Conservation (phyloP, 805 yeast species). For the Cyberlindnera misumaiensis region DNA sequence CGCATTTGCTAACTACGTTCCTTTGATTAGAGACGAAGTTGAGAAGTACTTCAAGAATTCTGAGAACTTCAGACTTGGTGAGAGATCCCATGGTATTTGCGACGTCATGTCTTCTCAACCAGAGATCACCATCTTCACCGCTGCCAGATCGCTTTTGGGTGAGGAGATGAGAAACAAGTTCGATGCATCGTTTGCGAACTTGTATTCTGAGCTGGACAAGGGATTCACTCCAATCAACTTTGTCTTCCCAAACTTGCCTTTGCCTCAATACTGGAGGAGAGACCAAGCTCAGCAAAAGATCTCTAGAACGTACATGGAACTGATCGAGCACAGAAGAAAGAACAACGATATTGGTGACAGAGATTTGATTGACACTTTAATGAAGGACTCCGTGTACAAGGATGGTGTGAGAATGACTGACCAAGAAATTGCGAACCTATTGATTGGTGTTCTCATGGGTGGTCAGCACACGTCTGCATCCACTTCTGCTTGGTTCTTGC, state of each 20-base stretch:
- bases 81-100: slow-evolving; percentile 40
- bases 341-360: slow-evolving; percentile 74
- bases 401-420: slow-evolving; percentile 95
- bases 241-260: slow-evolving; percentile 90
- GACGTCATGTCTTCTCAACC: slow-evolving; percentile 83
- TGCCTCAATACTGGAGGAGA: slow-evolving; percentile 77
- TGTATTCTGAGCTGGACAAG: slow-evolving; percentile 88
- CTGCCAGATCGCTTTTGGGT: slow-evolving; percentile 86
- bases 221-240: slow-evolving; percentile 96
- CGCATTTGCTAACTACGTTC: slow-evolving; percentile 80
- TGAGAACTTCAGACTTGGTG: slow-evolving; percentile 37
- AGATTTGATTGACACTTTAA: slow-evolving; percentile 83
- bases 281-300: slow-evolving; percentile 84
- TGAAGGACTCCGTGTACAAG: slow-evolving; percentile 78
- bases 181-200: slow-evolving; percentile 74
- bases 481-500: slow-evolving; percentile 89
- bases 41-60: slow-evolving; percentile 54
- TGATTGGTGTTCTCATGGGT: slow-evolving; percentile 97
- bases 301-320: slow-evolving; percentile 70
- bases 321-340: slow-evolving; percentile 67
- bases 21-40: slow-evolving; percentile 77
- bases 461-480: slow-evolving; percentile 98
- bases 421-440: slow-evolving; percentile 84
- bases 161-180: slow-evolving; percentile 83
- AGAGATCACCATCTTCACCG: slow-evolving; percentile 93